phyloP scores from a whole-genome alignment of 116 monocot species.

The Trichopus zeylanicus region DNA sequence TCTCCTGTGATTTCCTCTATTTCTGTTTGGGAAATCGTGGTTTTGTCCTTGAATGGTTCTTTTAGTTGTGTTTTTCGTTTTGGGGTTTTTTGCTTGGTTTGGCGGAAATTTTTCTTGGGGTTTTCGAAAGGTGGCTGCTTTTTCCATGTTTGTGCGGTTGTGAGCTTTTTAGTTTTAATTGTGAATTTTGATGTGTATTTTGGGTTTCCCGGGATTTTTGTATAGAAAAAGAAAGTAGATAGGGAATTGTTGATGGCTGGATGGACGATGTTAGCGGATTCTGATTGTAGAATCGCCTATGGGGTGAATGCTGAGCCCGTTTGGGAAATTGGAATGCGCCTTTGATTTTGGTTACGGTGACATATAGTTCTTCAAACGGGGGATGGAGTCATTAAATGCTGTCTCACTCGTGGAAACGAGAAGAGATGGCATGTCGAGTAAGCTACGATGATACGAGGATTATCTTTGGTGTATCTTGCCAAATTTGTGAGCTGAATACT shows the following conservation, averaged over 20 bases:
- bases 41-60: neutral
- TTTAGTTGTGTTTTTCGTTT: neutral
- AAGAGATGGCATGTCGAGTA: too few species aligned
- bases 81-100: neutral
- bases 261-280: too few species aligned
- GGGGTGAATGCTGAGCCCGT: neutral
- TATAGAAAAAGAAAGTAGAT: neutral
- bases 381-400: neutral
- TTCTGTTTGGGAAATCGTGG: neutral
- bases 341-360: too few species aligned
- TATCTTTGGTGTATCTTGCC: too few species aligned
- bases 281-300: too few species aligned
- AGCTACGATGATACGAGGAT: neutral
- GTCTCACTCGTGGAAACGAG: neutral
- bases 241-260: neutral
- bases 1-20: neutral
- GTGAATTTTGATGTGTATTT: neutral
- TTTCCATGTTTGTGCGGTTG: neutral
- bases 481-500: neutral
- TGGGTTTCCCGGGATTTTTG: neutral
- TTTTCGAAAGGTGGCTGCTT: neutral
- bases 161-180: neutral
- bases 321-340: too few species aligned
- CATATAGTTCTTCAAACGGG: neutral
- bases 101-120: too few species aligned